These are phyloP conservation scores for Neoarthrinium moseri DNA, from an alignment of 2,329 filamentous ascomycete genomes.

Conservation along the genomic window DNA sequence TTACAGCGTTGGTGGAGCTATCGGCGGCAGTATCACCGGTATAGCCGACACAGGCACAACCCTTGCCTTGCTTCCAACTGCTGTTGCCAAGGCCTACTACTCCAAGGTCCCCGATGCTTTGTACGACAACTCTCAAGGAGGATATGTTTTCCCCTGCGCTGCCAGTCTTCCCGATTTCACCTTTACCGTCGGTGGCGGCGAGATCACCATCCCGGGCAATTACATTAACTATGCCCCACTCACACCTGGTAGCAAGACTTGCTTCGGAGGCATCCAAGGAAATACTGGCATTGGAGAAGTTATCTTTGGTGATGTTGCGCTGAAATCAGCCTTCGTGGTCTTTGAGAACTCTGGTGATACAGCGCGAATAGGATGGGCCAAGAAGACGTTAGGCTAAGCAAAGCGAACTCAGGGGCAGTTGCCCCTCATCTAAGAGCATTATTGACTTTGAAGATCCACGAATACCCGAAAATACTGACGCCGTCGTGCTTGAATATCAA, in stretches of 20 bases:
- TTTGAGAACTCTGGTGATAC: constrained; percentile 3
- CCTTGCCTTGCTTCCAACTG: constrained; percentile 54
- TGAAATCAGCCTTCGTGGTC: constrained; percentile 13
- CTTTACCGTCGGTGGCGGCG: constrained; percentile 19
- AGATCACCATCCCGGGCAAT: constrained; percentile 3
- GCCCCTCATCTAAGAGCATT: too few species aligned
- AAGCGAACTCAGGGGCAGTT: too few species aligned
- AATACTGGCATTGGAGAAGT: constrained; percentile 10
- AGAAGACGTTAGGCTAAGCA: too few species aligned
- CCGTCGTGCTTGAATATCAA: too few species aligned
- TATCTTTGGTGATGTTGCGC: constrained; percentile 13
- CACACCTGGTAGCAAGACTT: constrained; percentile 1
- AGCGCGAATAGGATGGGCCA: constrained; percentile 5
- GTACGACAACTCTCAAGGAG: constrained; percentile 39
- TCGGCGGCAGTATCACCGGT: constrained; percentile 5
- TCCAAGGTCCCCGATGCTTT: constrained; percentile 49
- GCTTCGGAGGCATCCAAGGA: constrained; percentile 8
- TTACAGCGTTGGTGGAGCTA: constrained; percentile 47
- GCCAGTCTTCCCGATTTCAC: constrained; percentile 42
- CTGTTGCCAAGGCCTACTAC: constrained; percentile 57
- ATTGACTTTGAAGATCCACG: too few species aligned
- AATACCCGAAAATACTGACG: too few species aligned
- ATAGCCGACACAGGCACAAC: constrained; percentile 65
- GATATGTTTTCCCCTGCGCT: constrained; percentile 56
- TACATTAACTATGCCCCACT: constrained; percentile 4